A percentile compares a stretch with the other conserved stretches of the same genome.
phyloP scores from a whole-genome alignment of 2,329 filamentous ascomycete genomes.

The Calonectria ilicicola region DNA sequence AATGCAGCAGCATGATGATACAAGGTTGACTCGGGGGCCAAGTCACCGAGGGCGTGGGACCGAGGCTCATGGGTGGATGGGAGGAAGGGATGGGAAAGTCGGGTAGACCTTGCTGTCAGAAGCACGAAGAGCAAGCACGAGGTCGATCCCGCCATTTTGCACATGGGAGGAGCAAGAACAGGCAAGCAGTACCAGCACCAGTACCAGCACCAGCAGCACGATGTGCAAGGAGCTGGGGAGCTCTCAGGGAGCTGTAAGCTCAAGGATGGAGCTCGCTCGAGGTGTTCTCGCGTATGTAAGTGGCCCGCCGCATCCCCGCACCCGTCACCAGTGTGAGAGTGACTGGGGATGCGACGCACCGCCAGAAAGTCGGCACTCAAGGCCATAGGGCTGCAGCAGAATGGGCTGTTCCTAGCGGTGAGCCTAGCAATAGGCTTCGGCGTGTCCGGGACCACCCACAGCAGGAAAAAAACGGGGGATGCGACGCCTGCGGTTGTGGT shows the following conservation, averaged over 20 bases:
- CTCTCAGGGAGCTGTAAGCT: not conserved
- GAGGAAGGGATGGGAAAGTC: not conserved
- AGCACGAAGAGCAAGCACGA: slow-evolving; percentile 14
- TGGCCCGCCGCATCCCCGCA: not conserved
- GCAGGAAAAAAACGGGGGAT: slow-evolving; percentile 10
- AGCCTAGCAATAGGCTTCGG: slow-evolving; percentile 39
- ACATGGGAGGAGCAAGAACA: not conserved
- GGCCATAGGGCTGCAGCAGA: slow-evolving; percentile 41
- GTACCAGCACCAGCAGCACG: not conserved
- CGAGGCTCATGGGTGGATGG: not conserved
- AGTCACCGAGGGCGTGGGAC: slow-evolving; percentile 9
- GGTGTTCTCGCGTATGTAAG: not conserved
- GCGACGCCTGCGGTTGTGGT: slow-evolving; percentile 20
- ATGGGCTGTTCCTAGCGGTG: slow-evolving; percentile 40
- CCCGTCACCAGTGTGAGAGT: slow-evolving; percentile 1
- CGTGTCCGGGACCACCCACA: slow-evolving; percentile 35
- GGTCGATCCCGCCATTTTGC: slow-evolving; percentile 24
- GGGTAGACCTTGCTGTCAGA: not conserved
- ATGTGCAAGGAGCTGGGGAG: not conserved
- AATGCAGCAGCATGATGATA: not conserved
- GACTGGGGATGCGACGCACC: slow-evolving; percentile 15
- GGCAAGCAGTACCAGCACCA: no score
- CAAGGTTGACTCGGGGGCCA: slow-evolving; percentile 19
- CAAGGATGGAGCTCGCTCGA: not conserved
- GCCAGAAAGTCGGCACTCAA: slow-evolving; percentile 26